Evolutionary conservation across 495 filamentous ascomycete genomes (phyloP), one percentile per base, ranked within the genome.

Genomic region (Talaromyces wortmannii): DNA sequence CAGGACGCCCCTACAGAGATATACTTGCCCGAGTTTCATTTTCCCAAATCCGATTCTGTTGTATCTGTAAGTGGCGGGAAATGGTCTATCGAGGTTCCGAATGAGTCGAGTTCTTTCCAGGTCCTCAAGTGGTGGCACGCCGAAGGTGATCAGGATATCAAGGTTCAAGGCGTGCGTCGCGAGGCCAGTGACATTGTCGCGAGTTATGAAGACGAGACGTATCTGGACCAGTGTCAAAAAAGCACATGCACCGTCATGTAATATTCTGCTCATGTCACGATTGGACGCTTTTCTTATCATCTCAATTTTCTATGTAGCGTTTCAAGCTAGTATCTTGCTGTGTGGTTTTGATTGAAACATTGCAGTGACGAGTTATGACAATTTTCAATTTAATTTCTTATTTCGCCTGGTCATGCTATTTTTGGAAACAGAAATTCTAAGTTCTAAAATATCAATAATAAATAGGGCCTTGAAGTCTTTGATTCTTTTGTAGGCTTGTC

Each of bases 1-100:
- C 73, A 86, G 42, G 82, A 85, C 0, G 65, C 71, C 8, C 89
- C 92, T 2, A 97, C 92, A 0, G 84, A 90, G 55, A 82, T 97
- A 10, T 95, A 89, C 63, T 74, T 98, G 0, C 94, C 94, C 0
- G 89, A 91, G 29, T 96, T 91, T 66, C 94, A 97, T 71, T 98
- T 97, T 66, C 92, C 95, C 5, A 82, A 83, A 33, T 78, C 80
- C 6, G 72, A 78, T 7, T 87, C 84, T 31, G 71, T 69, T 3
- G 82, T 97, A 6, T 80, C 85, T 29, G 85, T 91, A 47, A 91
- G 83, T 63, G 87, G 86, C 4, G 95, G 95, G 1, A 94, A 92
- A 63, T 97, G 91, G 92, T 82, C 84, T 30, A 87, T 96, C 61
- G 85, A 84, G 62, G 78, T 71, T 13, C 83, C 88, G 31, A 86